Percentiles rank a stretch among this genome's conserved stretches.
Evolutionary conservation across 2,329 filamentous ascomycete species (phyloP).

Genomic region (Achaetomium macrosporum): DNA sequence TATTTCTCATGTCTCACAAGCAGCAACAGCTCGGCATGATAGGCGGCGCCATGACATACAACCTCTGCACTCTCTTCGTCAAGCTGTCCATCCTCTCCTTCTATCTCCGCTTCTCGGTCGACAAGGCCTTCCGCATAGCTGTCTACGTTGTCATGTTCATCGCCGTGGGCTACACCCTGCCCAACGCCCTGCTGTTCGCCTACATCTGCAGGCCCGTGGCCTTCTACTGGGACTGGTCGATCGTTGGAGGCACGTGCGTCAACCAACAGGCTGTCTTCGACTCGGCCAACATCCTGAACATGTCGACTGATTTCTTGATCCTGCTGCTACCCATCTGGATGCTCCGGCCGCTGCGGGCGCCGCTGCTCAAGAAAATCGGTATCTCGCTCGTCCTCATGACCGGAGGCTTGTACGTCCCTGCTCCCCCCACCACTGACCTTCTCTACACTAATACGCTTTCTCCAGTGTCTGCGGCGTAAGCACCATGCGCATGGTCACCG

Average conservation of each 20-base stretch:
- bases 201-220: constrained; percentile 28
- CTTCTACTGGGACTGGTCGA: constrained; percentile 24
- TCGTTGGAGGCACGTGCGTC: constrained; percentile 31
- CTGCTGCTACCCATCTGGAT: constrained; percentile 35
- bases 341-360: constrained; percentile 10
- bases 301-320: constrained; percentile 37
- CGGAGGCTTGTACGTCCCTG: constrained; percentile 18
- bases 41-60: constrained; percentile 15
- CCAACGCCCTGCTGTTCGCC: constrained; percentile 26
- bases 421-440: too few relatives aligned
- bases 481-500: constrained; percentile 10
- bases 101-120: constrained; percentile 26
- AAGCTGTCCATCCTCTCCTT: constrained; percentile 29
- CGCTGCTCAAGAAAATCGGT: constrained; percentile 13
- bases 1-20: not conserved
- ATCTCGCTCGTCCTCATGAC: constrained; percentile 17
- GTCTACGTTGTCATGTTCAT: constrained; percentile 24
- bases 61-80: constrained; percentile 22
- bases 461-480: constrained; percentile 14
- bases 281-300: constrained; percentile 36
- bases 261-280: constrained; percentile 38
- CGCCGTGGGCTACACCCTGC: constrained; percentile 23
- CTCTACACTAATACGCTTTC: too few relatives aligned
- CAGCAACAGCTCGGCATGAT: constrained; percentile 12
- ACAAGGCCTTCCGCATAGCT: constrained; percentile 22